Evolutionary conservation across 2,329 filamentous ascomycete genomes (phyloP), one percentile per base, ranked within the genome.

Genomic region (Pseudogymnoascus sp.): DNA sequence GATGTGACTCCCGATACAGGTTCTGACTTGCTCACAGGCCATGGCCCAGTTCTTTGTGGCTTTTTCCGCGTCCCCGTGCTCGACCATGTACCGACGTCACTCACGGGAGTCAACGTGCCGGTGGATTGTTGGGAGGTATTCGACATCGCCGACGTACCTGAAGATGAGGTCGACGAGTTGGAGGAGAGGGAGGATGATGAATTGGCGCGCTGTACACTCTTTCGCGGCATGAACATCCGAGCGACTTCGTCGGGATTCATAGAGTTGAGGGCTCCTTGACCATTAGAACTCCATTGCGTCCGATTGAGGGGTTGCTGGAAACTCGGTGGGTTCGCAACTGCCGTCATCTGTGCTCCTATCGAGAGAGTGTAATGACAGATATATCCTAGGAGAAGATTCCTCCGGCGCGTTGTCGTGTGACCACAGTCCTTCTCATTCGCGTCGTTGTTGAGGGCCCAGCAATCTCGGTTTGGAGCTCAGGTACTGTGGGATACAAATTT

Each of bases 151-250:
- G 89, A 79, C 62, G 88, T 89, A 2, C 87, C 85, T 9, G 77
- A 80, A 5, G 84, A 86, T 14, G 84, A 82, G 63, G 76, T 77
- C 33, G 85, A 87, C 0, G 81, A 78, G 41, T 79, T 84, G 59
- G 85, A 85, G 12, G 90, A 89, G 66, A 95, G 81, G 52, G 92
- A 96, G 3, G 92, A 96, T 63, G 91, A 94, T 36, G 93, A 97
- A 80, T 91, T 96, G 72, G 88, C 88, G 74, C 93, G 87, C 75
- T 93, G 90, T 65, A 91, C 82, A 72, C 83, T 87, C 79, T 96
- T 97, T 70, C 92, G 90, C 72, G 91, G 90, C 83, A 90, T 88
- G 75, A 95, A 91, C 84, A 96, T 92, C 75, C 89, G 88, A 78
- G 89, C 86, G 68, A 88, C 85, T 76, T 96, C 91, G 79, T 96